Evolutionary conservation across 257 asterid species (phyloP).

Genomic region (Oldenlandia corymbosa): DNA sequence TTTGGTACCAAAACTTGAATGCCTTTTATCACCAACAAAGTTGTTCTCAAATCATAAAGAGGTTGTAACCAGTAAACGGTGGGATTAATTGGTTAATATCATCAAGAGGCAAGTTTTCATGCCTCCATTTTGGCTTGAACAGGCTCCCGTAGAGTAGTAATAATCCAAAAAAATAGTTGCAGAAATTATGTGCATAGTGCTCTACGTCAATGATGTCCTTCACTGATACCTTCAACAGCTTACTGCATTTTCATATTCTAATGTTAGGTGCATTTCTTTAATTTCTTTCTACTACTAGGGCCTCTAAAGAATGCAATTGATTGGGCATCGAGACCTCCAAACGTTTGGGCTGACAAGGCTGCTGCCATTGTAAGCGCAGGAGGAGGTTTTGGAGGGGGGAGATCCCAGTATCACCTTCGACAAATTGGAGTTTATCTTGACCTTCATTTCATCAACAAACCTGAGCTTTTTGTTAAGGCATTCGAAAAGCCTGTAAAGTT

Average conservation of each 20-base stretch:
- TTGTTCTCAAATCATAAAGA: neutral
- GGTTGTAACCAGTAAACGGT: too few species aligned
- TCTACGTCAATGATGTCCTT: too few species aligned
- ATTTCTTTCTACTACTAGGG: slow-evolving; percentile 26
- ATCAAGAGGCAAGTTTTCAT: neutral
- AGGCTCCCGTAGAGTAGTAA: too few species aligned
- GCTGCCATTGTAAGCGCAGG: slow-evolving; percentile 82
- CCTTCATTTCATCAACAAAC: slow-evolving; percentile 89
- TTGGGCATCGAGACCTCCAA: slow-evolving; percentile 91
- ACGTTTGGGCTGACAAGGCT: slow-evolving; percentile 71
- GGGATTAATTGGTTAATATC: neutral
- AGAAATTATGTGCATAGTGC: neutral
- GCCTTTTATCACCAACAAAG: neutral
- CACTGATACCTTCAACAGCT: neutral
- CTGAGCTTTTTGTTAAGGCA: slow-evolving; percentile 59
- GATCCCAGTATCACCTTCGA: slow-evolving; percentile 81
- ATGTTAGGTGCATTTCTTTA: neutral
- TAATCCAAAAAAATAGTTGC: too few species aligned
- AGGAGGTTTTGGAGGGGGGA: slow-evolving; percentile 67
- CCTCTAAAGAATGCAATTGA: slow-evolving; percentile 85
- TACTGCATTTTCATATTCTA: neutral
- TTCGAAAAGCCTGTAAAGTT: slow-evolving; percentile 64
- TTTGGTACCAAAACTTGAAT: neutral
- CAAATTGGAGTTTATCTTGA: slow-evolving; percentile 75
- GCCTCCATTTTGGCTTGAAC: too few species aligned